Evolutionary conservation across 164 flowering plant species (phyloP).

Genomic region (Aristolochia contorta): DNA sequence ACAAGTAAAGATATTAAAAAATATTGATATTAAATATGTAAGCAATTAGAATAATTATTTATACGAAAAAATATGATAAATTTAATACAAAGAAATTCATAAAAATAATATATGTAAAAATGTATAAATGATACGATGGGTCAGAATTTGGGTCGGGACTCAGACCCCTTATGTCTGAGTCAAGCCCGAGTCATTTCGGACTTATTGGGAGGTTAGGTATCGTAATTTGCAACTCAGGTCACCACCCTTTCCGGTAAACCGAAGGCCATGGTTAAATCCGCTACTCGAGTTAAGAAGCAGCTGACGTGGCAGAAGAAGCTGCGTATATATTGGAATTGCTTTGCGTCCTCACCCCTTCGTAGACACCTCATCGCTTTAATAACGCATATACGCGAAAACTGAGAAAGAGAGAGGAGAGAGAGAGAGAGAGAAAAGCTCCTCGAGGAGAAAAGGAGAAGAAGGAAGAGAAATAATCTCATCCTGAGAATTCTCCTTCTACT

Average conservation of each 20-base stretch:
- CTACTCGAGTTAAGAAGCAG: slow-evolving; percentile 1
- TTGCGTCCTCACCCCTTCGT: slow-evolving; percentile 1
- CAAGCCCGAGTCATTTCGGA: no score
- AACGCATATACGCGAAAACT: not conserved
- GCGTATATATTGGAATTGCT: slow-evolving; percentile 7
- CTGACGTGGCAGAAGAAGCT: slow-evolving; percentile 9
- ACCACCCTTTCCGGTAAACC: slow-evolving; percentile 2
- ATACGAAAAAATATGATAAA: no score
- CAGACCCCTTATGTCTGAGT: no score
- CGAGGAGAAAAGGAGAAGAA: not conserved
- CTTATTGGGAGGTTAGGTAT: no score
- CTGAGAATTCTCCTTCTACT: not conserved
- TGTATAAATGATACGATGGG: no score
- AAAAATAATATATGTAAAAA: no score
- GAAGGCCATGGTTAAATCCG: slow-evolving; percentile 7
- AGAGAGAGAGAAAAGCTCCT: slow-evolving; percentile 1
- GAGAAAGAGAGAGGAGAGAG: slow-evolving; percentile 2
- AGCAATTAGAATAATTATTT: no score
- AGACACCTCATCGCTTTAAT: slow-evolving; percentile 22
- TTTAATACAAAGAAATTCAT: no score
- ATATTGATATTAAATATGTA: no score
- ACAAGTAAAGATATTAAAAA: no score
- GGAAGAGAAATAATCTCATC: not conserved
- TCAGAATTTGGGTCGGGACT: no score
- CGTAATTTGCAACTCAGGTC: no score